Percentiles rank a stretch among this genome's conserved stretches.
phyloP scores from a whole-genome alignment of 257 asterid species.

The Voacanga thouarsii region DNA sequence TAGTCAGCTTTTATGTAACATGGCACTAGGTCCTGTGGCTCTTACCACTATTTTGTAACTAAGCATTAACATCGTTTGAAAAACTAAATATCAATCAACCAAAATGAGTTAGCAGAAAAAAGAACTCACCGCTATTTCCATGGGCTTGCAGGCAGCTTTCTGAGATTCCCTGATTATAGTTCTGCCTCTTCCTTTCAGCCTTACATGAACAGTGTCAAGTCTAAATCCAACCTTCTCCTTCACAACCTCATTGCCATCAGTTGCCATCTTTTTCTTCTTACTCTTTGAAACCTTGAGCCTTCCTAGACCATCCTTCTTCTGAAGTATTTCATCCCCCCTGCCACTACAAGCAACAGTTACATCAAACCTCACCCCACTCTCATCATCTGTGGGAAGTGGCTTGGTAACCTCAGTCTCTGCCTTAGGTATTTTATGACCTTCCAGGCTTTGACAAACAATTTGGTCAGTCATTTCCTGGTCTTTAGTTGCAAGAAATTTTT shows the following conservation, averaged over 20 bases:
- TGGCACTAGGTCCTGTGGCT: background rate
- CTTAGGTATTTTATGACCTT: background rate
- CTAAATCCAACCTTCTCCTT: background rate
- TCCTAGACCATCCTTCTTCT: conserved; percentile 10
- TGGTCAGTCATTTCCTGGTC: background rate
- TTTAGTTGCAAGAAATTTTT: background rate
- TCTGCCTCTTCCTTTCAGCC: conserved; percentile 9
- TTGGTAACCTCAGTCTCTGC: background rate
- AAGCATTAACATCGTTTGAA: background rate
- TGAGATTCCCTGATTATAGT: background rate
- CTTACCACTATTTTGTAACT: background rate
- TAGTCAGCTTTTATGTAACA: background rate
- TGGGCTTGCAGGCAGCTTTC: conserved; percentile 12
- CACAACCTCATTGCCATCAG: background rate
- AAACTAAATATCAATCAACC: conserved; percentile 8
- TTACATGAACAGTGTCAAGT: background rate
- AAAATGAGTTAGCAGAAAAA: background rate
- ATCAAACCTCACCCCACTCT: conserved; percentile 1
- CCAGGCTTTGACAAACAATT: background rate
- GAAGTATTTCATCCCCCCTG: background rate
- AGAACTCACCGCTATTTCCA: conserved; percentile 26
- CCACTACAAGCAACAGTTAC: background rate
- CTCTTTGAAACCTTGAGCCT: conserved; percentile 19
- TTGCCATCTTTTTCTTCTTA: conserved; percentile 13
- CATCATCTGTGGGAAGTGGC: background rate